These are phyloP conservation scores for Rhizopogon salebrosus DNA, from an alignment of 768 basidiomycete genomes.

Conservation along the genomic window DNA sequence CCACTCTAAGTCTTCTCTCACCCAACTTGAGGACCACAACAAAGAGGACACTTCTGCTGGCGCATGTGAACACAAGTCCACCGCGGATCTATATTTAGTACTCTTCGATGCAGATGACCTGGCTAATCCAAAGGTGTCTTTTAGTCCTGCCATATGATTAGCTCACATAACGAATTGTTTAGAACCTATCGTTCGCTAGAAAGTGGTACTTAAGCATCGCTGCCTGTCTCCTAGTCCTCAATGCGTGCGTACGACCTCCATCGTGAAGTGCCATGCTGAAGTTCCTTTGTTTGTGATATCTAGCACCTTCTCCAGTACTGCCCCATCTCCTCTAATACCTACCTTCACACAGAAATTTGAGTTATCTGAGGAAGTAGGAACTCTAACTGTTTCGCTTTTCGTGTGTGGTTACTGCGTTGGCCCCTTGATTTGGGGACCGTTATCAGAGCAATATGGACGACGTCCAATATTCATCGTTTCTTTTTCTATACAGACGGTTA, in stretches of 20 bases:
- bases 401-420: slow-evolving; percentile 67
- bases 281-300: not conserved
- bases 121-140: slow-evolving; percentile 41
- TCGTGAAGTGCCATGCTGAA: not conserved
- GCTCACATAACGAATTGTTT: not conserved
- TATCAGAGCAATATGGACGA: slow-evolving; percentile 54
- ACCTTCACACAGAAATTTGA: slow-evolving; percentile 41
- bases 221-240: slow-evolving; percentile 46
- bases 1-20: not conserved
- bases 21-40: not conserved
- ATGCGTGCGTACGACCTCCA: slow-evolving; percentile 36
- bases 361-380: slow-evolving; percentile 46
- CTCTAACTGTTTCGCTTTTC: slow-evolving; percentile 56
- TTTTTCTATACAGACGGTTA: slow-evolving; percentile 50
- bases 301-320: slow-evolving; percentile 62
- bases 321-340: slow-evolving; percentile 45
- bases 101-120: slow-evolving; percentile 33
- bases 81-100: slow-evolving; percentile 27
- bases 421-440: slow-evolving; percentile 54
- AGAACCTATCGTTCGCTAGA: slow-evolving; percentile 45
- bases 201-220: slow-evolving; percentile 51
- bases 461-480: slow-evolving; percentile 51
- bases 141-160: not conserved
- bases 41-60: not conserved
- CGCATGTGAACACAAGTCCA: not conserved